phyloP scores from a whole-genome alignment of 2,329 filamentous ascomycete genomes.

The Hansfordia pulvinata region DNA sequence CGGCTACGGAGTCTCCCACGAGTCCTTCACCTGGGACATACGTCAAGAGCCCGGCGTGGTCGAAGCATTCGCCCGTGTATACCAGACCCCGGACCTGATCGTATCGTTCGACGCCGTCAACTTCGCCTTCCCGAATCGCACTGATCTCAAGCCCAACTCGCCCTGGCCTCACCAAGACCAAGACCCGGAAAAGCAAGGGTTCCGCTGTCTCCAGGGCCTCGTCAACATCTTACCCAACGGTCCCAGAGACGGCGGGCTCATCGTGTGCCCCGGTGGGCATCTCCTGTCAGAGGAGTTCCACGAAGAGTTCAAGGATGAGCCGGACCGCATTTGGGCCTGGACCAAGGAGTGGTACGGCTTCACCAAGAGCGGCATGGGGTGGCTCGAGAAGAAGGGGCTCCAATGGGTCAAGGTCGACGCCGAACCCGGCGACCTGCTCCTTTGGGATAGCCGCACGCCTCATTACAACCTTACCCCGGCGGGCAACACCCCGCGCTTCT shows the following conservation, averaged over 20 bases:
- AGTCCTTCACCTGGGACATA: conserved; percentile 33
- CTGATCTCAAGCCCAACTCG: conserved; percentile 20
- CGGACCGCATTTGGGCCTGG: conserved; percentile 20
- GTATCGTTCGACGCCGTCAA: conserved; percentile 35
- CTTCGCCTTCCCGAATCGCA: conserved; percentile 22
- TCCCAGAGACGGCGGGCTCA: conserved; percentile 19
- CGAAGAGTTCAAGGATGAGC: conserved; percentile 13
- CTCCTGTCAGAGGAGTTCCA: conserved; percentile 20
- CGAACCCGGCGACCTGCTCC: conserved; percentile 26
- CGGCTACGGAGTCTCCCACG: conserved; percentile 30
- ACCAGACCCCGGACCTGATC: conserved; percentile 28
- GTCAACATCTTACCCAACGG: conserved; percentile 26
- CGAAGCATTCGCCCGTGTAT: conserved; percentile 29
- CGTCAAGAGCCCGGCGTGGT: conserved; percentile 32
- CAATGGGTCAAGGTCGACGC: conserved; percentile 23
- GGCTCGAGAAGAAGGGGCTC: conserved; percentile 18
- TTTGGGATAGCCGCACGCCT: conserved; percentile 22
- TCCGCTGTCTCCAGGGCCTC: conserved; percentile 36
- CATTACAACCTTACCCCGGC: conserved; percentile 25
- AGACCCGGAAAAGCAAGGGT: conserved; percentile 26
- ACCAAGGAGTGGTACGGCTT: conserved; percentile 21
- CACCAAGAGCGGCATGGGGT: conserved; percentile 20
- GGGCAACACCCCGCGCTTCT: conserved; percentile 15
- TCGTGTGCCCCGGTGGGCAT: conserved; percentile 17
- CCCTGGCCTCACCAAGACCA: conserved; percentile 33